Base-by-base conservation (phyloP, 2,329 filamentous ascomycete genomes). In the Neoascochyta sp. region DNA sequence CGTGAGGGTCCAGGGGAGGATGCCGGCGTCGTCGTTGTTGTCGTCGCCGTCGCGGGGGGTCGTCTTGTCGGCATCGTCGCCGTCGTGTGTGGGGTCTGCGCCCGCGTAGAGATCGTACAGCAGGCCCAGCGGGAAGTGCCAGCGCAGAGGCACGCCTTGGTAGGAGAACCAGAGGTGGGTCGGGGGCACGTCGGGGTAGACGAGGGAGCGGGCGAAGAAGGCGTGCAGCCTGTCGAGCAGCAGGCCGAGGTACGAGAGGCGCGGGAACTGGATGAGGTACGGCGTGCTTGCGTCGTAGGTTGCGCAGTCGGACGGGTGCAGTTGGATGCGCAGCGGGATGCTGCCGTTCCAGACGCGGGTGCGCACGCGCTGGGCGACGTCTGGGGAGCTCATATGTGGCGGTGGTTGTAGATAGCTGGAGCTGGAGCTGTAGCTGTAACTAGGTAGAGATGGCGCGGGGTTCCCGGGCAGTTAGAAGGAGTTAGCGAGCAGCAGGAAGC, bases 61-160 rank as follows among this genome's bases (percentile, higher is more conserved):
- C 3, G 52, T 39, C 9, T 35, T 45, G 4, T 47, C 32, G 9
- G 45, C 14, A 7, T 27, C 19, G 13, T 53, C 48, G 12, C 31
- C 13, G 3, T 47, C 49, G 33, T 54, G 48, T 16, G 70, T 54
- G 2, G 71, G 69, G 33, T 71, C 72, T 13, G 69, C 70, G 11
- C 76, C 77, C 3, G 76, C 75, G 47, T 83, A 83, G 5, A 86
- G 66, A 56, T 86, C 82, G 52, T 78, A 83, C 4, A 86, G 68
- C 8, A 86, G 64, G 1, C 82, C 82, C 8, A 83, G 56, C 0
- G 82, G 81, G 37, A 83, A 80, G 51, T 86, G 81, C 79, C 80
- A 83, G 65, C 83, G 84, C 42, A 86, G 58, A 3, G 79, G 75
- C 10, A 86, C 80, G 9, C 69, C 73, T 54, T 86, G 78, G 50